phyloP scores from a whole-genome alignment of 164 flowering plant species.

The Litsea cubeba region DNA sequence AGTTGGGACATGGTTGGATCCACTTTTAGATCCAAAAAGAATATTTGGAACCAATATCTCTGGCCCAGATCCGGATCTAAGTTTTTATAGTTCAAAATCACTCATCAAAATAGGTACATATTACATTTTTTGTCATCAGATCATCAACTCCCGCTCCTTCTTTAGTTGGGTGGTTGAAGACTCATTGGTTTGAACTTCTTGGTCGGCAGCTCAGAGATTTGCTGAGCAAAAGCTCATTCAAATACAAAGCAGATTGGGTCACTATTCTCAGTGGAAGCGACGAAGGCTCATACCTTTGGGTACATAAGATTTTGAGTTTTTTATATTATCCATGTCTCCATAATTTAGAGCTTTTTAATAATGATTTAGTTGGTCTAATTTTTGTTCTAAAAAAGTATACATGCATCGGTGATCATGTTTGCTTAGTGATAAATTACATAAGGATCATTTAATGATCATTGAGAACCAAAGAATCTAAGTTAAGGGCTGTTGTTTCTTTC shows the following conservation, averaged over 20 bases:
- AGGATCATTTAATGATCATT: neutral
- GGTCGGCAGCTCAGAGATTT: conserved; percentile 65
- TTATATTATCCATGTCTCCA: neutral
- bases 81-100: too few species aligned
- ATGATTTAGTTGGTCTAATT: neutral
- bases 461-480: neutral
- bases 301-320: conserved; percentile 8
- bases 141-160: too few species aligned
- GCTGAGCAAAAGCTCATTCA: conserved; percentile 55
- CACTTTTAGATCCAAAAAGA: too few species aligned
- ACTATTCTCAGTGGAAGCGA: conserved; percentile 89
- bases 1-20: too few species aligned
- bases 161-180: too few species aligned
- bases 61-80: too few species aligned
- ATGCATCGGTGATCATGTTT: neutral
- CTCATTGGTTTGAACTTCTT: neutral
- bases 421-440: too few species aligned
- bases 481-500: neutral
- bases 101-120: too few species aligned
- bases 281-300: conserved; percentile 96
- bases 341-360: too few species aligned
- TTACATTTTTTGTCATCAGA: too few species aligned
- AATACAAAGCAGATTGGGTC: conserved; percentile 53
- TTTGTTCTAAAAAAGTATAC: neutral
- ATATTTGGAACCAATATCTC: too few species aligned